Evolutionary conservation across 495 filamentous ascomycete genomes (phyloP), one percentile per base, ranked within the genome.

Genomic region (Penicillium argentinense): DNA sequence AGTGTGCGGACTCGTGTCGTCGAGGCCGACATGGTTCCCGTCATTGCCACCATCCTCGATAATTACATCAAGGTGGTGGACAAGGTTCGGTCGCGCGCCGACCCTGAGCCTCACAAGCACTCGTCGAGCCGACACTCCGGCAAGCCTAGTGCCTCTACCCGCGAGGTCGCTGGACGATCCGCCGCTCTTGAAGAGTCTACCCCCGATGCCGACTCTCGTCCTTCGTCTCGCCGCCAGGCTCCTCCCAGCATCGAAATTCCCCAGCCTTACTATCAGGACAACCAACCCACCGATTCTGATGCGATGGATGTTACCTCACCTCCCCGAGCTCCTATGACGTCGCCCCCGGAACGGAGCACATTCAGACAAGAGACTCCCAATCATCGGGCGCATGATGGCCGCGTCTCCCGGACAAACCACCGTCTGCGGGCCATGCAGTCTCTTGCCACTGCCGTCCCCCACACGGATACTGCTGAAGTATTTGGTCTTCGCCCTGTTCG

Each of bases 41-140:
- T 98, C 45, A 96, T 97, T 56, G 93, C 93, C 27, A 97, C 93
- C n/a, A 96, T 98, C 40, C 83, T 98, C 49, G 89, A 96, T 71
- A 97, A 97, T 61, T 97, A 98, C 71, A 89, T 96, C 72, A 88
- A 93, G 64, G 90, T 97, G 46, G 81, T 96, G 44, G 93, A 97
- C 53, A 89, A 88, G 60, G 86, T 86, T 48, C 86, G 89, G 41
- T 87, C 91, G 50, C 90, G 87, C 67, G 85, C 84, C 22, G 89
- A 96, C 53, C 65, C 72, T 23, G 83, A 86, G 42, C 75, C 81
- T 40, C 77, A 77, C 30, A 83, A 83, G 39, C 72, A 67, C 38
- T 68, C 62, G 30, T 60, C 71, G 18, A 58, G 51, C 28, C 72
- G 75, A 49, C 73, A 70, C 32, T 76, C 69, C 30, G 53, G 62